Base-by-base conservation (phyloP, 176 grass and related monocot genomes). In the Carex scoparia region DNA sequence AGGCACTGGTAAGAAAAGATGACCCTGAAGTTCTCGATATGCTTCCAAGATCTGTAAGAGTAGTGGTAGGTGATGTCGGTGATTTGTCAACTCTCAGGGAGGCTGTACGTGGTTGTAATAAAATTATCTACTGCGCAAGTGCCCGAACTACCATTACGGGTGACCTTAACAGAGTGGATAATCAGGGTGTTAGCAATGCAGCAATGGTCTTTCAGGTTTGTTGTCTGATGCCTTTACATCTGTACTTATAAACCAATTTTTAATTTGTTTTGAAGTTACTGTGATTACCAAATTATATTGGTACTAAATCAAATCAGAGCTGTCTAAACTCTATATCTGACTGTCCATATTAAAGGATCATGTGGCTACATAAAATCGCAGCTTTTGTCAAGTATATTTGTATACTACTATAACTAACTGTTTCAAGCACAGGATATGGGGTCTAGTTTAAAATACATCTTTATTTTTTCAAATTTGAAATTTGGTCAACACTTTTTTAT, bases 101-200 rank as follows among this genome's bases (percentile, higher is more conserved):
- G 55, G 93, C 93, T 27, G 87, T 95, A 35, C 86, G 87, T 78
- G 96, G 91, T 88, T 95, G 91, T 87, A 98, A 90, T 85, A 98
- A 98, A 87, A 65, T 98, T 27, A 98, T 98, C n/a, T 98, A 98
- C 76, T 98, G 96, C 42, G 96, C 96, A 51, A 98, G 91, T 62
- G 96, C 96, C 84, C 88, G 93, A 33, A 95, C 93, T 74, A 86
- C 93, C 86, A 98, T 98, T 74, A 98, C 96, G 4, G 96, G 91
- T 18, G 96, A 98, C 85, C 85, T 95, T 42, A 98, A 93, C 53
- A 98, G 96, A 84, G 96, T 98, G 31, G 96, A 95, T 84, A 92
- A 95, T 72, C 93, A 91, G 87, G 93, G 96, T 71, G 96, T 98
- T 61, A 81, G 91, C 84, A 95, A 95, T 81, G 90, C 88, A 73